Base-by-base conservation (phyloP, 306 rosid species). In the Quercus cerris region DNA sequence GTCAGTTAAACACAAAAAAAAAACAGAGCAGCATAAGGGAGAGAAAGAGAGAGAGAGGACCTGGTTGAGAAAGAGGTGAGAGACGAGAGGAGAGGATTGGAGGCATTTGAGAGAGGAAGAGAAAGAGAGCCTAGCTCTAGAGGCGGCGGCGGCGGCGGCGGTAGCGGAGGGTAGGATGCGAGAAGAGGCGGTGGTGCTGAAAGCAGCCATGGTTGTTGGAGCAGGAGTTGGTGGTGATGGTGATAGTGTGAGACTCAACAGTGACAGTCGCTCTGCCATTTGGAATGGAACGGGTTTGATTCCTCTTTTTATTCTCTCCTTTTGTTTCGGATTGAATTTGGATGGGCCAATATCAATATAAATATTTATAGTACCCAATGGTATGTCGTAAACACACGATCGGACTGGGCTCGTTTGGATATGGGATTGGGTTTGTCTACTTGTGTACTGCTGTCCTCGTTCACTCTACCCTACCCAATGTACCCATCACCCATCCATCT, bases 21-120 rank as follows among this genome's bases (percentile, higher is more conserved):
- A 33, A 13, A 5, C 3, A 22, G 63, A 75, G 51, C 11, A n/a
- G 51, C 11, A n/a, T 20, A 41, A 73, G 56, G 51, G 23, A 76
- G 15, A 62, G 44, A 79, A 6, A 73, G 28, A 18, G 5, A 14
- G 63, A 79, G 31, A 72, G 5, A 35, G 30, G 20, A 86, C 98
- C 98, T 93, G 93, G 51, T 77, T 80, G 84, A 91, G 91, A 68
- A 93, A 90, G 12, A 88, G 85, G 70, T 56, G 90, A 78, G 99
- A 91, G 85, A 90, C 74, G 77, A 87, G 87, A 76, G 96, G 94
- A 64, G 92, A 83, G 15, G 93, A 93, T 22, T 84, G 74, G 38
- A 87, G 77, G 86, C 87, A 78, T 66, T 78, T 62, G 86, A 81
- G 70, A 73, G 88, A 84, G 31, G 87, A 76, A 38, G 89, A 75